Evolutionary conservation across 164 flowering plant species (phyloP).

Genomic region (Tetracentron sinense): DNA sequence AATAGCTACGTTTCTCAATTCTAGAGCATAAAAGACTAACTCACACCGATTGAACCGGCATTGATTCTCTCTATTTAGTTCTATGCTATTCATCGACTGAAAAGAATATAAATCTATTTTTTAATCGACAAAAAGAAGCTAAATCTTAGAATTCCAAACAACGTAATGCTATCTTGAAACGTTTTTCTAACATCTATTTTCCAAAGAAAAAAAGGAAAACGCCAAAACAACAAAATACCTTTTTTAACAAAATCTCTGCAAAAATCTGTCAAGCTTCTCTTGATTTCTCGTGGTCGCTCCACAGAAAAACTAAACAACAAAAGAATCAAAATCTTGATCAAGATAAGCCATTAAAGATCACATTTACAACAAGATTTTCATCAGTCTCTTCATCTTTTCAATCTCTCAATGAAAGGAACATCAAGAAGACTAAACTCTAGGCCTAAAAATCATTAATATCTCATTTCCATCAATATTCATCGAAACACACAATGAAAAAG

Average conservation of each 20-base stretch:
- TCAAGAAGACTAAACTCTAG: not conserved
- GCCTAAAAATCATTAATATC: not conserved
- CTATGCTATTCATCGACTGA: conserved; percentile 2
- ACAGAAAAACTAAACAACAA: not conserved
- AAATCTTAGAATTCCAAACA: not conserved
- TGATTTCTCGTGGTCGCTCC: too few relatives aligned
- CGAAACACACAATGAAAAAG: not conserved
- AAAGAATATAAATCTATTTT: too few relatives aligned
- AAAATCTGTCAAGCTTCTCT: too few relatives aligned
- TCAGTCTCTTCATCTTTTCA: not conserved
- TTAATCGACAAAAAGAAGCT: not conserved
- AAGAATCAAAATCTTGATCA: not conserved
- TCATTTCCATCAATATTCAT: not conserved
- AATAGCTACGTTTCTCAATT: not conserved
- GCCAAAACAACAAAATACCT: not conserved
- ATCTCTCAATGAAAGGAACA: not conserved
- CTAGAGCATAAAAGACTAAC: not conserved
- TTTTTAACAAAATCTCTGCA: too few relatives aligned
- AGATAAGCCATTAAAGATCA: not conserved
- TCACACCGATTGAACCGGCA: conserved; percentile 2
- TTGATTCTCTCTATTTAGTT: conserved; percentile 7
- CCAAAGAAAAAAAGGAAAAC: conserved; percentile 1
- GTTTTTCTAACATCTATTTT: not conserved
- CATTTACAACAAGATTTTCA: too few relatives aligned
- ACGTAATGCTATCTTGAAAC: not conserved